Conservation (phyloP, 169 alveolate genomes). For the Eimeria necatrix region DNA sequence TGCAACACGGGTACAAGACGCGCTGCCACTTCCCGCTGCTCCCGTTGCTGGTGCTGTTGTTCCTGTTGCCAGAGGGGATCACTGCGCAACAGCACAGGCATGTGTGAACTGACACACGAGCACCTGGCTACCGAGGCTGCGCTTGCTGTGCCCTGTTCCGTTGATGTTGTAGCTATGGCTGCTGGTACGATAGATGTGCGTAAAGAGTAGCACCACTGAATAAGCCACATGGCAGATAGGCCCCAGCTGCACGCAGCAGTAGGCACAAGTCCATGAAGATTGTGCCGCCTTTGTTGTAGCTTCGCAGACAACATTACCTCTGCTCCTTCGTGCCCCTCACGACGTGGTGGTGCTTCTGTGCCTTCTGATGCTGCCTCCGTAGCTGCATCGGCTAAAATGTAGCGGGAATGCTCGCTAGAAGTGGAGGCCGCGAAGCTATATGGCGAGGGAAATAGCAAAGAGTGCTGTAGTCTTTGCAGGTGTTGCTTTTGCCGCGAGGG, state of each 20-base stretch:
- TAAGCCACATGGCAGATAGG: neutral
- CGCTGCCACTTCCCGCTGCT: neutral
- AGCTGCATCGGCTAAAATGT: neutral
- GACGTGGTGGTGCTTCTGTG: neutral
- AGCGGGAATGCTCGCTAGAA: neutral
- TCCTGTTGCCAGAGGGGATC: neutral
- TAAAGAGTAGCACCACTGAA: constrained; percentile 21
- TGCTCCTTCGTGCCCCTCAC: too few relatives aligned
- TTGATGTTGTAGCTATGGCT: neutral
- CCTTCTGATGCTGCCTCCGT: neutral
- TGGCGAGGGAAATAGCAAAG: neutral
- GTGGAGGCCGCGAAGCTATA: neutral
- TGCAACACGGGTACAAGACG: constrained; percentile 10
- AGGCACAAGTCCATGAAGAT: neutral
- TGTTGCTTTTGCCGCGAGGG: neutral
- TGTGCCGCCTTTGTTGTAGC: neutral
- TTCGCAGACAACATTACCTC: too few relatives aligned
- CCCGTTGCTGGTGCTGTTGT: neutral
- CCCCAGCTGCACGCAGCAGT: constrained; percentile 58
- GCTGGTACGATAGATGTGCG: neutral
- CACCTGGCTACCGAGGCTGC: neutral
- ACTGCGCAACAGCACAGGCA: constrained; percentile 39
- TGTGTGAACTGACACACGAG: constrained; percentile 14
- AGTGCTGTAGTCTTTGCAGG: neutral
- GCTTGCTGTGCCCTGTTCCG: neutral